These are phyloP conservation scores for Epichloe uncinata DNA, from an alignment of 2,329 filamentous ascomycete genomes.

Conservation along the genomic window DNA sequence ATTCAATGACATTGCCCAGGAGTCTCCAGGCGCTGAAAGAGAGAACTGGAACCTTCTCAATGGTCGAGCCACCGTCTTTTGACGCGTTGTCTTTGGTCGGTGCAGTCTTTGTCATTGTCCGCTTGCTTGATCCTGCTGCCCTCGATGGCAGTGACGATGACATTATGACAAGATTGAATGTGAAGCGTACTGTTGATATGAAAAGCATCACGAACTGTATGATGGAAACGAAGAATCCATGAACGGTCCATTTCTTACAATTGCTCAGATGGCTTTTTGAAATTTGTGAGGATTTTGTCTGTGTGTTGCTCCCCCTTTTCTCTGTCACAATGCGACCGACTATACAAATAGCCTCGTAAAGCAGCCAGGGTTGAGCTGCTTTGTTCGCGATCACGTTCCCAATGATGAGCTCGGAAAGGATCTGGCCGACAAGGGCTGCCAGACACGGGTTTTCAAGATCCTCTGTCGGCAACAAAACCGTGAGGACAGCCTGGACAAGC, in stretches of 20 bases:
- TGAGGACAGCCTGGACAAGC: conserved; percentile 69
- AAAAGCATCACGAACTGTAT: conserved; percentile 41
- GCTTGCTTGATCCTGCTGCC: conserved; percentile 14
- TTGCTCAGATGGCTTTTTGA: conserved; percentile 6
- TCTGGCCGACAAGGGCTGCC: conserved; percentile 69
- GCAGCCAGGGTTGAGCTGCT: conserved; percentile 73
- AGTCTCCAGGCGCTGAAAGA: conserved; percentile 68
- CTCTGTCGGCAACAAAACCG: conserved; percentile 78
- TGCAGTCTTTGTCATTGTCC: background rate
- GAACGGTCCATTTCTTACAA: conserved; percentile 24
- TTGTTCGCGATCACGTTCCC: conserved; percentile 70
- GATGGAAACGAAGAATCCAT: conserved; percentile 39
- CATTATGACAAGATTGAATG: conserved; percentile 50
- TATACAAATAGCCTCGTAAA: conserved; percentile 76
- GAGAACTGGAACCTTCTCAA: conserved; percentile 49
- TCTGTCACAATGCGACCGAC: conserved; percentile 32
- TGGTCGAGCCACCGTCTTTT: background rate
- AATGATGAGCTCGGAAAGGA: conserved; percentile 81
- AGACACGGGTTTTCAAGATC: conserved; percentile 82
- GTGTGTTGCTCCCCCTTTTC: conserved; percentile 12
- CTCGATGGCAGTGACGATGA: conserved; percentile 54
- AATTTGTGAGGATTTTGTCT: background rate
- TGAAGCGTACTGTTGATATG: conserved; percentile 51
- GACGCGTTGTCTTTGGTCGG: conserved; percentile 5
- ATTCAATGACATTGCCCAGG: conserved; percentile 56